Evolutionary conservation across 345 rosid genomes (phyloP).

Genomic region (Dipteronia dyeriana): DNA sequence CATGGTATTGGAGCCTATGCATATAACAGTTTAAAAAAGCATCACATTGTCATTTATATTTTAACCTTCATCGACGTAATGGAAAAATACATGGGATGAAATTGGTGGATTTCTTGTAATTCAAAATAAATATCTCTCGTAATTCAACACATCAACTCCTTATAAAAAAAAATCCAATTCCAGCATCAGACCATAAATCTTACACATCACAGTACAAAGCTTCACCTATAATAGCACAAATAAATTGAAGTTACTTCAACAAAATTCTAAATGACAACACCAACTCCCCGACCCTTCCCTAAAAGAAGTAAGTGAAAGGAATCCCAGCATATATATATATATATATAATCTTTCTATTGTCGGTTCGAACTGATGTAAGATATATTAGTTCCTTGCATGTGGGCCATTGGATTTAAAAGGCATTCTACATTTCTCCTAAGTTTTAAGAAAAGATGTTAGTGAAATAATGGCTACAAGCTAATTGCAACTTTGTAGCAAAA

Average conservation of each 20-base stretch:
- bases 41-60: not conserved
- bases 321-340: not conserved
- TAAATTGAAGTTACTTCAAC: not conserved
- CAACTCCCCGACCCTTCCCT: not conserved
- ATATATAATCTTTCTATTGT: too few species aligned
- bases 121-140: not conserved
- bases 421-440: not conserved
- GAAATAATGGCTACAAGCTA: not conserved
- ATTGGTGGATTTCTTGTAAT: conserved; percentile 2
- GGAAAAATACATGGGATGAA: conserved; percentile 9
- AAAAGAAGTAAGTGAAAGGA: not conserved
- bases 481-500: not conserved
- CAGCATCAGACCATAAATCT: not conserved
- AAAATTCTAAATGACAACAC: not conserved
- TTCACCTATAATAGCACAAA: not conserved
- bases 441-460: not conserved
- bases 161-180: not conserved
- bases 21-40: not conserved
- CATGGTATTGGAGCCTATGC: conserved; percentile 16
- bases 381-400: too few species aligned
- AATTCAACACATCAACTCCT: not conserved
- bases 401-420: too few species aligned
- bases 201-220: not conserved
- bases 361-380: too few species aligned
- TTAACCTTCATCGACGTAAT: conserved; percentile 8